phyloP scores from a whole-genome alignment of 208 protist species.

The Trypanosoma caninum region DNA sequence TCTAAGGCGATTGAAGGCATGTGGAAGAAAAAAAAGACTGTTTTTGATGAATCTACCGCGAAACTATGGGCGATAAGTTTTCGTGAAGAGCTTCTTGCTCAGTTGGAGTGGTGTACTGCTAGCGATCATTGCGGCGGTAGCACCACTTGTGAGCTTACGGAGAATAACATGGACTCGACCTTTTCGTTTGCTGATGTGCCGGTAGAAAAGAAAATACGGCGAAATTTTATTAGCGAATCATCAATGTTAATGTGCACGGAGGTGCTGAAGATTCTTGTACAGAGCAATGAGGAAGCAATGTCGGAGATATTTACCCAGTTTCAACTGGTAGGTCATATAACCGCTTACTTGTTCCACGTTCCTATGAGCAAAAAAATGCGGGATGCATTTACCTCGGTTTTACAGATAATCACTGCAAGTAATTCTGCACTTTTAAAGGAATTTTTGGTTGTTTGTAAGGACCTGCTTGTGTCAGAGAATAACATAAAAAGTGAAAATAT shows the following conservation, averaged over 20 bases:
- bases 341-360: constrained; percentile 29
- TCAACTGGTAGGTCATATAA: constrained; percentile 31
- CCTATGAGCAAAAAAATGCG: constrained; percentile 35
- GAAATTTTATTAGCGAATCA: constrained; percentile 31
- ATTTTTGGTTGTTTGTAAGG: constrained; percentile 14
- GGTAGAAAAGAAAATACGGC: neutral
- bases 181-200: neutral
- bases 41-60: constrained; percentile 26
- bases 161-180: neutral
- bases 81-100: constrained; percentile 31
- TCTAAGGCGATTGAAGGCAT: constrained; percentile 50
- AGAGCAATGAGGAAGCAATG: constrained; percentile 17
- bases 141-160: neutral
- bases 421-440: constrained; percentile 30
- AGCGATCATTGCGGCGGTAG: neutral
- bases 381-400: constrained; percentile 24
- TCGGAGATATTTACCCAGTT: constrained; percentile 22
- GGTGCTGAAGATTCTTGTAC: constrained; percentile 36
- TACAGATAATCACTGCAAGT: constrained; percentile 28
- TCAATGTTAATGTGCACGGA: constrained; percentile 49
- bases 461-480: constrained; percentile 3
- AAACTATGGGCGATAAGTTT: constrained; percentile 37
- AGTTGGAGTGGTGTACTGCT: constrained; percentile 15
- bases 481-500: neutral
- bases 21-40: constrained; percentile 30